Percentiles rank a stretch among this genome's conserved stretches.
phyloP scores from a whole-genome alignment of 306 rosid genomes.

The Ceratonia siliqua region DNA sequence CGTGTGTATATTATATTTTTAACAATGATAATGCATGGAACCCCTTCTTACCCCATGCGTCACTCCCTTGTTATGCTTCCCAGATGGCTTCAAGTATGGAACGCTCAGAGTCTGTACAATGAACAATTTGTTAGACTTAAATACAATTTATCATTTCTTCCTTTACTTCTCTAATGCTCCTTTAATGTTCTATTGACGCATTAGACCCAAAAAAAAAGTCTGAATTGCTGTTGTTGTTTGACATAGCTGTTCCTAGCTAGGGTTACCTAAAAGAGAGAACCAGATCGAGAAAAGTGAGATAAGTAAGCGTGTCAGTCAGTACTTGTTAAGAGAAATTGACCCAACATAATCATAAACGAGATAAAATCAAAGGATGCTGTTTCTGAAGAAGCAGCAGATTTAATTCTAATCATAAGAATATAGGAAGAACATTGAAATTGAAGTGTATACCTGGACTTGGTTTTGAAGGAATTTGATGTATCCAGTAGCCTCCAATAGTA shows the following conservation, averaged over 20 bases:
- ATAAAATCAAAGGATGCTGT: no score
- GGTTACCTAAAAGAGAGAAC: no score
- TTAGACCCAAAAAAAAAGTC: no score
- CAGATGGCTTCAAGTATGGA: constrained; percentile 77
- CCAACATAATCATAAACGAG: not conserved
- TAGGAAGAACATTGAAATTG: not conserved
- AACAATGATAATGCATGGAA: not conserved
- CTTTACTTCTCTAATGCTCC: not conserved
- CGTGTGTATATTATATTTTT: not conserved
- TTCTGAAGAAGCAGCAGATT: no score
- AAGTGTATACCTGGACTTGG: constrained; percentile 70
- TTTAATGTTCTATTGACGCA: no score
- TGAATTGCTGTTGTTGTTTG: no score
- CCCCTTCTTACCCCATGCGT: constrained; percentile 55
- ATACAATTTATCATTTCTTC: not conserved
- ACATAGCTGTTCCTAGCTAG: no score
- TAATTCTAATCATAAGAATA: no score
- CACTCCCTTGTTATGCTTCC: constrained; percentile 45
- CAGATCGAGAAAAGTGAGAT: no score
- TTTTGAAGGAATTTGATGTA: constrained; percentile 72
- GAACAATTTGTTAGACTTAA: not conserved
- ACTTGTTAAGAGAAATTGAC: no score
- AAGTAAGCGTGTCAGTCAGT: no score
- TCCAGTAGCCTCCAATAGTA: constrained; percentile 65
- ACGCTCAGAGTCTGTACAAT: constrained; percentile 74